A percentile compares a stretch with the other conserved stretches of the same genome.
These are phyloP conservation scores for Cryptosporidium bovis DNA, from an alignment of 169 alveolate genomes.

Conservation along the genomic window DNA sequence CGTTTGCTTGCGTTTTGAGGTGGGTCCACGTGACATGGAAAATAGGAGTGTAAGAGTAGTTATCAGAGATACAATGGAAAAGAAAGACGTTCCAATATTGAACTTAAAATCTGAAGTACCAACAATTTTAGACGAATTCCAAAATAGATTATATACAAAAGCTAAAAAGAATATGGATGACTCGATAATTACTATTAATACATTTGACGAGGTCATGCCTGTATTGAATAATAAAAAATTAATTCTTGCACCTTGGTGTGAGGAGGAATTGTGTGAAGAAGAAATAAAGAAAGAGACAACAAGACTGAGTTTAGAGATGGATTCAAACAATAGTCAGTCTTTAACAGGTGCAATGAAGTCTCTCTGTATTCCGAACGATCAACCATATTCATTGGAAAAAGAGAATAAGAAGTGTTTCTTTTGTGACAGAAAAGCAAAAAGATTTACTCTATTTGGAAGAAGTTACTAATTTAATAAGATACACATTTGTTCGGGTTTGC, in stretches of 20 bases:
- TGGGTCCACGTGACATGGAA: slow-evolving; percentile 97
- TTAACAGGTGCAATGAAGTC: slow-evolving; percentile 97
- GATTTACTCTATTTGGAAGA: slow-evolving; percentile 93
- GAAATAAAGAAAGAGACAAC: slow-evolving; percentile 82
- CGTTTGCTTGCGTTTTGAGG: slow-evolving; percentile 97
- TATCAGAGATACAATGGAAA: slow-evolving; percentile 89
- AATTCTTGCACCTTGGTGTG: slow-evolving; percentile 92
- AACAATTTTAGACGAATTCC: slow-evolving; percentile 80
- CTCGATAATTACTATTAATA: slow-evolving; percentile 77
- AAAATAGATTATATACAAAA: slow-evolving; percentile 76
- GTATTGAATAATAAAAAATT: slow-evolving; percentile 84
- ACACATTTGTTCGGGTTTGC: no score
- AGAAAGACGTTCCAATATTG: slow-evolving; percentile 81
- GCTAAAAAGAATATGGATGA: slow-evolving; percentile 81
- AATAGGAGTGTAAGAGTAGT: slow-evolving; percentile 89
- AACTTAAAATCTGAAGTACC: slow-evolving; percentile 76
- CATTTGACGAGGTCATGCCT: slow-evolving; percentile 85
- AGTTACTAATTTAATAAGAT: slow-evolving; percentile 85
- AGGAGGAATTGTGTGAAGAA: slow-evolving; percentile 83
- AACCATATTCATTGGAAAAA: slow-evolving; percentile 89
- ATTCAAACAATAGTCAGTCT: slow-evolving; percentile 22
- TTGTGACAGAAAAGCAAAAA: slow-evolving; percentile 94
- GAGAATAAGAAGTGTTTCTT: slow-evolving; percentile 92
- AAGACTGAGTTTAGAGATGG: slow-evolving; percentile 70
- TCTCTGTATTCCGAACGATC: slow-evolving; percentile 94